Conservation (phyloP, 2,329 filamentous ascomycete genomes). For the Waltergamsia citrina region DNA sequence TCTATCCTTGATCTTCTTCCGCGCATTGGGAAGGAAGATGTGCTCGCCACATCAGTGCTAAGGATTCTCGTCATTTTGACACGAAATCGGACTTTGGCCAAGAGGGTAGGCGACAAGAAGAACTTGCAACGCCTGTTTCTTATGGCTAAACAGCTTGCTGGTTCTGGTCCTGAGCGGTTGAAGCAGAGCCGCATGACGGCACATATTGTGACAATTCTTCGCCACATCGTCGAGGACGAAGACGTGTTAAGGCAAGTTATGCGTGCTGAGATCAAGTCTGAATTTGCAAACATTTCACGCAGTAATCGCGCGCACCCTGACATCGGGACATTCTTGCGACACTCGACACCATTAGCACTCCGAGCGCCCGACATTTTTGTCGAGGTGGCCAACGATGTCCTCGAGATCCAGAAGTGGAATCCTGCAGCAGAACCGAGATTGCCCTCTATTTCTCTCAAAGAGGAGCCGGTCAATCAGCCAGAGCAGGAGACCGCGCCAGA, state of each 20-base stretch:
- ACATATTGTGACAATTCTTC: conserved; percentile 74
- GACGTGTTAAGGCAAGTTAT: conserved; percentile 86
- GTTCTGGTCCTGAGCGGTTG: conserved; percentile 66
- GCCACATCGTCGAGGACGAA: conserved; percentile 92
- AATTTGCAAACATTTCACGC: conserved; percentile 51
- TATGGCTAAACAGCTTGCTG: conserved; percentile 88
- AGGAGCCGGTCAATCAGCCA: conserved; percentile 5
- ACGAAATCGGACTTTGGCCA: conserved; percentile 64
- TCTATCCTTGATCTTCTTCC: conserved; percentile 77
- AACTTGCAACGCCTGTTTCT: conserved; percentile 86
- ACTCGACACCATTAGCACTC: conserved; percentile 69
- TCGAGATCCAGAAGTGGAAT: conserved; percentile 36
- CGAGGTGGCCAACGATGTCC: conserved; percentile 74
- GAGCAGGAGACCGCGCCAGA: conserved; percentile 3
- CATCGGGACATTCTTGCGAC: conserved; percentile 62
- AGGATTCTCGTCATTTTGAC: conserved; percentile 84
- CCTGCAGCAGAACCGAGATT: neutral
- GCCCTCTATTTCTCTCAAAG: neutral
- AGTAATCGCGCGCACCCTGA: conserved; percentile 50
- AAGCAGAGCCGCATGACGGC: conserved; percentile 40
- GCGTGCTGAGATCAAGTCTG: conserved; percentile 75
- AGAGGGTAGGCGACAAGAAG: conserved; percentile 72
- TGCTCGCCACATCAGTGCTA: conserved; percentile 72
- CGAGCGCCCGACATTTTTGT: conserved; percentile 81
- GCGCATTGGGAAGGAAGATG: conserved; percentile 77